These are phyloP conservation scores for Saccharomycopsis crataegensis DNA, from an alignment of 1,139 yeast genomes.

Conservation along the genomic window DNA sequence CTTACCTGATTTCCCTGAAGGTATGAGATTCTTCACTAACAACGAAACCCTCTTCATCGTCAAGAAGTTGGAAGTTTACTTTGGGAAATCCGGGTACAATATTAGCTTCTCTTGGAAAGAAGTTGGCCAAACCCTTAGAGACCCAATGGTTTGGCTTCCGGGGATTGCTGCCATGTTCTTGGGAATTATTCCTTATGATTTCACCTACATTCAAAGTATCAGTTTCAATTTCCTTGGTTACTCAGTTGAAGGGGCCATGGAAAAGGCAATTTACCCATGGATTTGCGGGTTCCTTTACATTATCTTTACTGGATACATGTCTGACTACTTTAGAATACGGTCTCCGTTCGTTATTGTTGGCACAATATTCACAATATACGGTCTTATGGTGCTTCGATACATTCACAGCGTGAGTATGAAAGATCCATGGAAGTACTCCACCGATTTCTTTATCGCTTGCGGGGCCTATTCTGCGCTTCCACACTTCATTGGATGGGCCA, in stretches of 20 bases:
- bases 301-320: neutral
- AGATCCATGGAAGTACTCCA: slow-evolving; percentile 44
- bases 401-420: slow-evolving; percentile 23
- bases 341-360: slow-evolving; percentile 32
- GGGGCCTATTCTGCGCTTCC: slow-evolving; percentile 69
- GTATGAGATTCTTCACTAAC: slow-evolving; percentile 43
- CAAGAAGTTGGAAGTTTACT: slow-evolving; percentile 43
- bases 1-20: slow-evolving; percentile 51
- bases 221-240: neutral
- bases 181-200: neutral
- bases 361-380: slow-evolving; percentile 40
- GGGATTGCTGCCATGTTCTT: slow-evolving; percentile 31
- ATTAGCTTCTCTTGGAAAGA: slow-evolving; percentile 19
- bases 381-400: slow-evolving; percentile 37
- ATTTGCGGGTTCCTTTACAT: slow-evolving; percentile 1
- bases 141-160: slow-evolving; percentile 44
- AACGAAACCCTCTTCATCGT: slow-evolving; percentile 45
- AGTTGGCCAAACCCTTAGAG: slow-evolving; percentile 32
- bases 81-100: slow-evolving; percentile 41
- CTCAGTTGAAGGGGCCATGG: neutral
- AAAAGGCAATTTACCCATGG: slow-evolving; percentile 5
- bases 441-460: slow-evolving; percentile 51
- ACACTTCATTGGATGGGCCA: slow-evolving; percentile 45
- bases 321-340: slow-evolving; percentile 40
- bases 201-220: neutral